Percentiles rank a stretch among this genome's conserved stretches.
phyloP scores from a whole-genome alignment of 2,329 filamentous ascomycete species.

The Paraconiothyrium brasiliense region DNA sequence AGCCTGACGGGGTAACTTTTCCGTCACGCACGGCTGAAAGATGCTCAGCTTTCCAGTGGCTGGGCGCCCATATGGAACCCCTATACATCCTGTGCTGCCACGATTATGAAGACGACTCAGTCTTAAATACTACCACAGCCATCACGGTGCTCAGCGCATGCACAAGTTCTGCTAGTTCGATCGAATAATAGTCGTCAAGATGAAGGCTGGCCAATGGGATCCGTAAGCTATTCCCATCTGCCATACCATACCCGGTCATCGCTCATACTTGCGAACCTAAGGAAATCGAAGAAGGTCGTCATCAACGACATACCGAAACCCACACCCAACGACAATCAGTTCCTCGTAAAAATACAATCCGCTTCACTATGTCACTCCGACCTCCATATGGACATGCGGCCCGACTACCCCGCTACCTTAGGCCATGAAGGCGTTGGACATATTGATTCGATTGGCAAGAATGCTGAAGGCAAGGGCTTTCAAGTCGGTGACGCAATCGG shows the following conservation, averaged over 20 bases:
- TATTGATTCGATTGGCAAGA: slow-evolving; percentile 49
- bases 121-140: slow-evolving; percentile 6
- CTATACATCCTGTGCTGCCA: neutral
- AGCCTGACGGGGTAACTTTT: slow-evolving; percentile 18
- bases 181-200: slow-evolving; percentile 12
- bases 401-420: slow-evolving; percentile 45
- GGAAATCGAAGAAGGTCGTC: slow-evolving; percentile 40
- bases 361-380: slow-evolving; percentile 46
- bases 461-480: slow-evolving; percentile 52
- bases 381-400: slow-evolving; percentile 35
- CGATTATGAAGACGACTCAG: neutral
- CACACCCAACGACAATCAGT: slow-evolving; percentile 33
- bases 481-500: slow-evolving; percentile 56
- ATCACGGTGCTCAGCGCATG: slow-evolving; percentile 25
- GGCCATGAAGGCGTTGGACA: slow-evolving; percentile 60
- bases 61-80: neutral
- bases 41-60: slow-evolving; percentile 9
- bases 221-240: slow-evolving; percentile 22
- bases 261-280: slow-evolving; percentile 14
- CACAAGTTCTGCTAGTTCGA: neutral
- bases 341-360: slow-evolving; percentile 42
- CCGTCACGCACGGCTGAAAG: slow-evolving; percentile 9
- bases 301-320: slow-evolving; percentile 42
- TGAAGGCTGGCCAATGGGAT: slow-evolving; percentile 47
- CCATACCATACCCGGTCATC: too few species aligned